These are phyloP conservation scores for Nakazawaea holstii DNA, from an alignment of 805 yeast species.

Conservation along the genomic window DNA sequence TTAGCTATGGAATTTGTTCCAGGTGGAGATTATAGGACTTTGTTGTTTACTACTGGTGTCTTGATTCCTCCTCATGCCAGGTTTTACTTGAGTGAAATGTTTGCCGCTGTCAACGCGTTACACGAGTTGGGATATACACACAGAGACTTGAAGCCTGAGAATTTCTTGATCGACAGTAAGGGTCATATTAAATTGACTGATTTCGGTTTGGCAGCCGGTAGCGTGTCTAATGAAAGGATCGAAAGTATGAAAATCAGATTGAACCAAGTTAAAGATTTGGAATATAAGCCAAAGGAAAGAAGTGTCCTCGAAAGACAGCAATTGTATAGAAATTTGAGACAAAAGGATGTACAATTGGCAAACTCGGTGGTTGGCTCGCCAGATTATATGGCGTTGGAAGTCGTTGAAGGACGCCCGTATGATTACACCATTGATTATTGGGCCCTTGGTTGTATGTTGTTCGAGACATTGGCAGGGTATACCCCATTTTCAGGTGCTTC, in stretches of 20 bases:
- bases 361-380: conserved; percentile 97
- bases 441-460: conserved; percentile 96
- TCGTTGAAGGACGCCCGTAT: conserved; percentile 86
- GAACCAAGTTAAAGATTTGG: conserved; percentile 65
- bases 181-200: conserved; percentile 95
- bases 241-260: conserved; percentile 81
- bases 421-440: conserved; percentile 97
- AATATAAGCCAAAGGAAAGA: conserved; percentile 61
- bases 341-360: conserved; percentile 79
- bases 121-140: conserved; percentile 96
- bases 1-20: conserved; percentile 99
- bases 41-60: conserved; percentile 88
- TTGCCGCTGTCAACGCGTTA: conserved; percentile 85
- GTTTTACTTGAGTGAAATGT: conserved; percentile 94
- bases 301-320: conserved; percentile 83
- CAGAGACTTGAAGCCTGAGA: conserved; percentile 94
- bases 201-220: conserved; percentile 96
- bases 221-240: conserved; percentile 86
- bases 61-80: conserved; percentile 93
- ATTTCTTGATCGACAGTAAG: conserved; percentile 79
- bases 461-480: conserved; percentile 93
- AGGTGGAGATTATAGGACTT: conserved; percentile 96
- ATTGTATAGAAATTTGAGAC: conserved; percentile 74
- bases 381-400: conserved; percentile 98
- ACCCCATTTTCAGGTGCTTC: conserved; percentile 95